Evolutionary conservation across 176 grass and related monocot genomes (phyloP), one percentile per base, ranked within the genome.

Genomic region (Otatea glauca): DNA sequence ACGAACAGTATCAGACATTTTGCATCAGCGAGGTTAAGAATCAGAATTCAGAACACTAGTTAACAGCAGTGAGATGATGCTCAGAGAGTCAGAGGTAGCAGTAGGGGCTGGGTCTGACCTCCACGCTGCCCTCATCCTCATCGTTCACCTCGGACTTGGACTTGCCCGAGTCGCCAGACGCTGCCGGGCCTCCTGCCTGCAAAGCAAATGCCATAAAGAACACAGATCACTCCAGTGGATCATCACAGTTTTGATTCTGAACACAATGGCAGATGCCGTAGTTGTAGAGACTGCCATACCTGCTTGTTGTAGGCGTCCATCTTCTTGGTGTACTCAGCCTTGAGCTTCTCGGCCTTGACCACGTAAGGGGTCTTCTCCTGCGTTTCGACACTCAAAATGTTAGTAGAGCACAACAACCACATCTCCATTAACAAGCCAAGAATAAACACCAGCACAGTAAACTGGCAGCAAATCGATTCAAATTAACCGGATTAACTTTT

Each of bases 111-210:
- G 16, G 14, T 34, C 45, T 72, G 11, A 94, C 95, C 90, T 89
- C 92, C 18, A 81, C 76, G 29, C 92, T 91, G 4, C 81, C 92
- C 5, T 78, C 83, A 0, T 92, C 92, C 27, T 92, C 92, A 17
- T 97, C 91, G 20, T 94, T 89, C 17, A 97, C 72, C 90, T 97
- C 95, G 8, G 95, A 97, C 80, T 93, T 94, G 79, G 92, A 94
- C 86, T 97, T 97, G 88, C 93, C 95, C 14, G 92, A 97, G 50
- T 97, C 95, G 4, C 92, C 96, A 2, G 89, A 84, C 0, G 42
- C 70, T 0, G 63, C 54, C 21, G 53, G 79, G 21, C 72, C 83
- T 58, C 24, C 89, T 62, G 80, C 35, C 85, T 91, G 80, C 42
- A 75, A 37, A 0, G 1, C 25, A 17, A 37, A 37, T 21, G 20